Evolutionary conservation across 495 filamentous ascomycete species (phyloP).

Genomic region (Chaetomium cochliodes): DNA sequence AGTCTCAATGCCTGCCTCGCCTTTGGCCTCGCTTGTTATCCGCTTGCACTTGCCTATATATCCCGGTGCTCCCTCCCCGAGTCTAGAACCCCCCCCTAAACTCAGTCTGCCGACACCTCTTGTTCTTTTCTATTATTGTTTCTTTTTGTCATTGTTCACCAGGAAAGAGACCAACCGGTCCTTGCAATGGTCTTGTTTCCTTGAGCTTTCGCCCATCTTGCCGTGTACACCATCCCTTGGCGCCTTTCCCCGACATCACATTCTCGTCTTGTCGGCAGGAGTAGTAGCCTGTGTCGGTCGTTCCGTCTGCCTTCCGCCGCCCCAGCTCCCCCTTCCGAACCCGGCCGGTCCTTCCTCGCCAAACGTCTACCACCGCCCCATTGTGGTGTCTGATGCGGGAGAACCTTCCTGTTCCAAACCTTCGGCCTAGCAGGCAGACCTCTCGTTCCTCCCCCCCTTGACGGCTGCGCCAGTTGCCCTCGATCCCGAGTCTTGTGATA

Average conservation of each 20-base stretch:
- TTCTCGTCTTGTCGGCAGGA: slow-evolving; percentile 29
- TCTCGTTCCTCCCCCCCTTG: slow-evolving; percentile 9
- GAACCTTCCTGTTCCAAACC: slow-evolving; percentile 1
- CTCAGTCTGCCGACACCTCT: slow-evolving; percentile 33
- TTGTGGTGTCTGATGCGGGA: slow-evolving; percentile 9
- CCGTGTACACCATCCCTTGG: slow-evolving; percentile 28
- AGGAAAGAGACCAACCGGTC: slow-evolving; percentile 38
- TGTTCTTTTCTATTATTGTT: slow-evolving; percentile 39
- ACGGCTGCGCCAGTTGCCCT: slow-evolving; percentile 10
- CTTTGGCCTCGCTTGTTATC: slow-evolving; percentile 23
- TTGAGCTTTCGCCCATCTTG: slow-evolving; percentile 30
- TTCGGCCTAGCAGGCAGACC: neutral
- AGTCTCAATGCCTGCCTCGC: slow-evolving; percentile 21
- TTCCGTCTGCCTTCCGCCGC: slow-evolving; percentile 27
- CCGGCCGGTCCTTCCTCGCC: slow-evolving; percentile 28
- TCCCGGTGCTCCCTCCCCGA: slow-evolving; percentile 43
- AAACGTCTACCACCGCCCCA: slow-evolving; percentile 1
- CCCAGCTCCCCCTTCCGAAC: slow-evolving; percentile 16
- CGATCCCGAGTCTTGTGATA: slow-evolving; percentile 24
- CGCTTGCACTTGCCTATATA: slow-evolving; percentile 42
- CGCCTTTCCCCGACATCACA: slow-evolving; percentile 22
- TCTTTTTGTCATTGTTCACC: slow-evolving; percentile 39
- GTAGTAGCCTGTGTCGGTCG: slow-evolving; percentile 37
- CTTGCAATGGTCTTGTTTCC: slow-evolving; percentile 46
- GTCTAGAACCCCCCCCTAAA: slow-evolving; percentile 39